Conservation (phyloP, 1,139 yeast genomes). For the Diutina mesorugosa region DNA sequence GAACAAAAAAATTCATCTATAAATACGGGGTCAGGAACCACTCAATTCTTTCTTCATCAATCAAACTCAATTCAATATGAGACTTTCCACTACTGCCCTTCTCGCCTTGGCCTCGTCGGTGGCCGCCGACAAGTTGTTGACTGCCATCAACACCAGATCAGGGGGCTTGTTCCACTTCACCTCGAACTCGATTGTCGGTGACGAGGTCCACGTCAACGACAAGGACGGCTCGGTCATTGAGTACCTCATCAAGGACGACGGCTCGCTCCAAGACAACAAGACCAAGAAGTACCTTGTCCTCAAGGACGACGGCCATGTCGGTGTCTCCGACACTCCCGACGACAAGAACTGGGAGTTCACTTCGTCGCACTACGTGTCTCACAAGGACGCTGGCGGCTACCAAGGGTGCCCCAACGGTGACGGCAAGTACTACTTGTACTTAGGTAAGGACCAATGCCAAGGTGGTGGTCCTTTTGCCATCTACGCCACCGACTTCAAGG, state of each 20-base stretch:
- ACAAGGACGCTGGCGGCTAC: background rate
- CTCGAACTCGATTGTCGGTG: background rate
- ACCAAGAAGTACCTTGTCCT: background rate
- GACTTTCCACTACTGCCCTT: conserved; percentile 4
- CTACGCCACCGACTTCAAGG: background rate
- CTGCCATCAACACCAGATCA: conserved; percentile 12
- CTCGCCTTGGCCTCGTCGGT: conserved; percentile 12
- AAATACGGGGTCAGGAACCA: no score
- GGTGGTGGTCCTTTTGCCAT: background rate
- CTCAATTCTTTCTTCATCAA: no score
- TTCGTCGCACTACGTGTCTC: background rate
- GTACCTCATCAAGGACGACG: conserved; percentile 1
- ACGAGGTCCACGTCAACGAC: background rate
- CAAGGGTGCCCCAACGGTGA: background rate
- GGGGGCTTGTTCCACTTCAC: conserved; percentile 8
- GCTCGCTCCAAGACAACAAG: background rate
- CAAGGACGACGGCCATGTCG: background rate
- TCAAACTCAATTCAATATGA: background rate
- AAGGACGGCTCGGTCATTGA: background rate
- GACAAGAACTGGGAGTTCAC: background rate
- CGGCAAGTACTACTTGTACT: background rate
- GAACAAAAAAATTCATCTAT: no score
- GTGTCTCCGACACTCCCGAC: background rate
- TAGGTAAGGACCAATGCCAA: background rate
- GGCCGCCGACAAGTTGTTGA: conserved; percentile 12